Percentiles rank a stretch among this genome's conserved stretches.
Evolutionary conservation across 2,329 filamentous ascomycete species (phyloP).

Genomic region (Sclerotinia trifoliorum): DNA sequence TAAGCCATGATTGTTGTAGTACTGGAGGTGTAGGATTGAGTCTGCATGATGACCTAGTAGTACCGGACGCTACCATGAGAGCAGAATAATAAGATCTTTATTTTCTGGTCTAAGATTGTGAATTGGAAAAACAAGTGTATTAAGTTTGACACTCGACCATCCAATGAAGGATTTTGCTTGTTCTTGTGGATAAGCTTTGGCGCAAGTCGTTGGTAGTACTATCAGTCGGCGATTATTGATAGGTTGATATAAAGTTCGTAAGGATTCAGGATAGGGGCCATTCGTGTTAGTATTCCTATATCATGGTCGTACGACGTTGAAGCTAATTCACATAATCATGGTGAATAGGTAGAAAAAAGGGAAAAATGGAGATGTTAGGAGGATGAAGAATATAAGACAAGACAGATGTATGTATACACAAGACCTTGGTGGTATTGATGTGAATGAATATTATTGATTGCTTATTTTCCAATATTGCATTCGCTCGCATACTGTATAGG

Average conservation of each 20-base stretch:
- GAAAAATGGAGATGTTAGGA: slow-evolving; percentile 36
- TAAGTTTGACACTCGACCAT: background rate
- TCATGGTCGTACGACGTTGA: background rate
- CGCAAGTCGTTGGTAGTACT: background rate
- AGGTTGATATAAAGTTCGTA: background rate
- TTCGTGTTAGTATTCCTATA: background rate
- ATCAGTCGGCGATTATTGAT: slow-evolving; percentile 1
- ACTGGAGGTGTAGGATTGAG: slow-evolving; percentile 32
- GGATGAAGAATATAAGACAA: slow-evolving; percentile 42
- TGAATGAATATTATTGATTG: background rate
- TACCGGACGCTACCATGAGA: background rate
- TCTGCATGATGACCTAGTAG: slow-evolving; percentile 35
- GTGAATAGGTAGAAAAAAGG: background rate
- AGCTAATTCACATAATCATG: background rate
- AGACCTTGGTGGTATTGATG: background rate
- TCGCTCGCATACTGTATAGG: background rate
- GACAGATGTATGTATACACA: background rate
- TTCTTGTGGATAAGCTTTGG: background rate
- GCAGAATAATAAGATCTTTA: background rate
- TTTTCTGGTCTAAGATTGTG: background rate
- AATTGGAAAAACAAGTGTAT: background rate
- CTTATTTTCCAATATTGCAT: background rate
- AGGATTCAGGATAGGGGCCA: slow-evolving; percentile 7
- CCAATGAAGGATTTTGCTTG: slow-evolving; percentile 6
- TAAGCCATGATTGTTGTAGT: slow-evolving; percentile 41